A percentile compares a stretch with the other conserved stretches of the same genome.
Conservation (phyloP, 139 green algal genomes). For the Gonium pectorale region DNA sequence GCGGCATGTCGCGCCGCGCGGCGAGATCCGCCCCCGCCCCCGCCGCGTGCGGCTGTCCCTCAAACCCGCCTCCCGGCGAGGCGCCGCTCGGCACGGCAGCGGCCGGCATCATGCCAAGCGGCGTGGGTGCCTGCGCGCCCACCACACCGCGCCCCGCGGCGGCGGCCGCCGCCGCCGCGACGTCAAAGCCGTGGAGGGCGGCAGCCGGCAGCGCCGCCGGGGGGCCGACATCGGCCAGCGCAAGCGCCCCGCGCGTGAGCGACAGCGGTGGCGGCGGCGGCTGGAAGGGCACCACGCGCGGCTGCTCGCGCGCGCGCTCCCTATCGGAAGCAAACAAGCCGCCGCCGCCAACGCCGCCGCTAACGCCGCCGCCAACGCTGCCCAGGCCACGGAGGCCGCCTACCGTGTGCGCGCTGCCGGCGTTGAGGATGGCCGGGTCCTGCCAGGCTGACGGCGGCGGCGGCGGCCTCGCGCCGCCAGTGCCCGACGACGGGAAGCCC, state of each 20-base stretch:
- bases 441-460: not conserved
- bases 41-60: too few relatives aligned
- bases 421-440: slow-evolving; percentile 12
- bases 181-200: slow-evolving; percentile 32
- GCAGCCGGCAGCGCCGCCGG: slow-evolving; percentile 5
- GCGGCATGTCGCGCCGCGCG: too few relatives aligned
- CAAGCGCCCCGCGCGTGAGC: not conserved
- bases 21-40: too few relatives aligned
- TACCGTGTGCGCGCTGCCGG: not conserved
- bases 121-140: not conserved
- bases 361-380: not conserved
- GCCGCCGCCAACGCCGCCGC: not conserved
- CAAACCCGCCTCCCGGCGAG: too few relatives aligned
- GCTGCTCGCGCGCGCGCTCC: not conserved
- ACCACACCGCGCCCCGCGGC: slow-evolving; percentile 5
- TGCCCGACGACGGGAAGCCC: too few relatives aligned
- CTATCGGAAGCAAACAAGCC: too few relatives aligned
- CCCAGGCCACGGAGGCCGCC: not conserved
- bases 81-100: too few relatives aligned
- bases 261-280: slow-evolving; percentile 39
- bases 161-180: slow-evolving; percentile 13
- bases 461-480: not conserved
- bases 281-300: slow-evolving; percentile 24
- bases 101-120: not conserved
- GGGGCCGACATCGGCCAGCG: not conserved